A percentile compares a stretch with the other conserved stretches of the same genome.
These are phyloP conservation scores for Avicennia marina DNA, from an alignment of 257 asterid genomes.

Conservation along the genomic window DNA sequence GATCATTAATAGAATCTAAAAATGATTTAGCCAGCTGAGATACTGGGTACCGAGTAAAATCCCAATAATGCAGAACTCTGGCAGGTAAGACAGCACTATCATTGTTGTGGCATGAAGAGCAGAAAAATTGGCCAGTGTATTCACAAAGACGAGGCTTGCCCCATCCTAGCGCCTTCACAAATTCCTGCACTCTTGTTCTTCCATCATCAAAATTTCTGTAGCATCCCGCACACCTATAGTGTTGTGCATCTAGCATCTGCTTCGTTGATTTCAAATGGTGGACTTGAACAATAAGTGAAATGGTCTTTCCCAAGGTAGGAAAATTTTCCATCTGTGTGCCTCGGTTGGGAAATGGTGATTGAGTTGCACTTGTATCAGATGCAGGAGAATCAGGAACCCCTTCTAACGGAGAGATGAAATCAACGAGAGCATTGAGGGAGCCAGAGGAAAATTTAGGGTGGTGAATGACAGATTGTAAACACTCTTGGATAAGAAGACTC, in stretches of 20 bases:
- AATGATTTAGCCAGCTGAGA: constrained; percentile 87
- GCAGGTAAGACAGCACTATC: constrained; percentile 90
- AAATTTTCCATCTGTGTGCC: constrained; percentile 23
- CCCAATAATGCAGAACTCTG: constrained; percentile 86
- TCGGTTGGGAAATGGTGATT: constrained; percentile 26
- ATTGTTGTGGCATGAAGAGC: constrained; percentile 83
- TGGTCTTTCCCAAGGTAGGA: constrained; percentile 67
- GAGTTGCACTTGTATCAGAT: constrained; percentile 26
- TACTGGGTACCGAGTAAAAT: constrained; percentile 75
- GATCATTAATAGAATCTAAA: constrained; percentile 80
- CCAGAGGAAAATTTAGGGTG: constrained; percentile 34
- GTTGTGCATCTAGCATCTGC: constrained; percentile 84
- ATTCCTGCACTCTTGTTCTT: constrained; percentile 60
- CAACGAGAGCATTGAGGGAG: constrained; percentile 43
- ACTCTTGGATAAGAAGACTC: constrained; percentile 81
- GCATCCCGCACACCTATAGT: constrained; percentile 86
- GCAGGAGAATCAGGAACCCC: constrained; percentile 41
- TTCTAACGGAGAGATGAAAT: constrained; percentile 66
- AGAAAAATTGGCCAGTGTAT: constrained; percentile 81
- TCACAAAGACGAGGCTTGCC: constrained; percentile 94
- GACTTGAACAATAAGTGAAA: constrained; percentile 63
- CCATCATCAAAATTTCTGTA: constrained; percentile 67
- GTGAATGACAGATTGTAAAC: constrained; percentile 74
- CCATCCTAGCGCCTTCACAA: constrained; percentile 80
- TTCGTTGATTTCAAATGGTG: constrained; percentile 57